A percentile compares a stretch with the other conserved stretches of the same genome.
Conservation (phyloP, 1,284 basidiomycete genomes). For the Rhodotorula sp. region DNA sequence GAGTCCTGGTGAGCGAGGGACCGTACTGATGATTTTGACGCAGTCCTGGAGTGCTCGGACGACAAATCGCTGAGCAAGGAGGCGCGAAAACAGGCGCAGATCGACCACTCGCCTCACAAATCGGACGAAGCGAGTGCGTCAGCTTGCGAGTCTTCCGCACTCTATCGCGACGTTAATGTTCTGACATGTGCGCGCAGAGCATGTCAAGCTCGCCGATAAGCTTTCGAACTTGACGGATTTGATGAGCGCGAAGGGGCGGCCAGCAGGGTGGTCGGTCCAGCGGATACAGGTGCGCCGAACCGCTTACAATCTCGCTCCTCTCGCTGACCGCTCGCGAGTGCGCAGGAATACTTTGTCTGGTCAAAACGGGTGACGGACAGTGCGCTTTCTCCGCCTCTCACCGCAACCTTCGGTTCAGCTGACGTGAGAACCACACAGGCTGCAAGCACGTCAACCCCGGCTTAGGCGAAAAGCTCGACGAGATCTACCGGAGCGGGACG, state of each 20-base stretch:
- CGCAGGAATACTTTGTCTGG: slow-evolving; percentile 46
- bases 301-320: background rate
- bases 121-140: slow-evolving; percentile 46
- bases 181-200: slow-evolving; percentile 22
- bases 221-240: slow-evolving; percentile 52
- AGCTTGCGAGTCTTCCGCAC: no score
- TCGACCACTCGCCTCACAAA: slow-evolving; percentile 48
- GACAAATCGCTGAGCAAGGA: slow-evolving; percentile 21
- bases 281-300: slow-evolving; percentile 22
- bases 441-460: slow-evolving; percentile 48
- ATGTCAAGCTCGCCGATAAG: slow-evolving; percentile 51
- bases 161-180: no score
- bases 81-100: slow-evolving; percentile 49
- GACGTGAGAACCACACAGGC: slow-evolving; percentile 27
- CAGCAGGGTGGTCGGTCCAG: slow-evolving; percentile 41
- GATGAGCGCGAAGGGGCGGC: slow-evolving; percentile 48
- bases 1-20: no score
- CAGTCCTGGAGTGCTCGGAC: slow-evolving; percentile 34
- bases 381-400: slow-evolving; percentile 15
- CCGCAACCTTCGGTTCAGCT: background rate
- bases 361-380: slow-evolving; percentile 51
- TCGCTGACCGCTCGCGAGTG: background rate
- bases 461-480: slow-evolving; percentile 45
- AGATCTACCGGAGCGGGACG: slow-evolving; percentile 42
- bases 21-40: background rate